Evolutionary conservation across 768 basidiomycete genomes (phyloP).

Genomic region (Podaxis sp.): DNA sequence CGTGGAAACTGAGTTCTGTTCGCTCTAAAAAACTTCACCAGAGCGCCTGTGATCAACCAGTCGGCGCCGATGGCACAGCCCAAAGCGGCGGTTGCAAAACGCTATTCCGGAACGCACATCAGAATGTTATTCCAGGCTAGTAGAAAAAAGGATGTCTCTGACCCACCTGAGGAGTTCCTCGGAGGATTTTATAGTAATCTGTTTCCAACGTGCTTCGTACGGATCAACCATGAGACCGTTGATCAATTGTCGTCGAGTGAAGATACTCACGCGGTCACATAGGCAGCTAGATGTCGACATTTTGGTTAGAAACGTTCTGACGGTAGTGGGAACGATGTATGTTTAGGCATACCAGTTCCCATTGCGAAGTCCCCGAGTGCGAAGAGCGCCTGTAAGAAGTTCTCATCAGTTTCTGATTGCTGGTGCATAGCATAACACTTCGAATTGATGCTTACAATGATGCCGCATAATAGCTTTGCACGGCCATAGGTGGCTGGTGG

Average conservation of each 20-base stretch:
- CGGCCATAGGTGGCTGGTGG: conserved; percentile 2
- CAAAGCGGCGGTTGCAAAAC: conserved; percentile 7
- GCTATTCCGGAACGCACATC: neutral
- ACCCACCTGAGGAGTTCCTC: neutral
- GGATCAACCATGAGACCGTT: neutral
- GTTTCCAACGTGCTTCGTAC: neutral
- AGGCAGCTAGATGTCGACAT: neutral
- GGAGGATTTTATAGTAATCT: neutral
- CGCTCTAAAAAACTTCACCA: conserved; percentile 7
- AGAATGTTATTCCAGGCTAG: neutral
- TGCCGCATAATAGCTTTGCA: conserved; percentile 2
- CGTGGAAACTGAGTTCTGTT: conserved; percentile 2
- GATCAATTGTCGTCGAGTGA: neutral
- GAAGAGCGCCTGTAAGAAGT: conserved; percentile 1
- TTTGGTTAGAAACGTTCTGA: neutral
- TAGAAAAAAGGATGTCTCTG: neutral
- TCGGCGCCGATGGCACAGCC: conserved; percentile 11
- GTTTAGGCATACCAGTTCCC: conserved; percentile 5
- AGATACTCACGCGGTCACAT: conserved; percentile 11
- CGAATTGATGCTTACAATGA: neutral
- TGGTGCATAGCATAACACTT: too few relatives aligned
- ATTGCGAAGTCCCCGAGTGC: conserved; percentile 14
- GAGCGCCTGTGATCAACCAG: conserved; percentile 11
- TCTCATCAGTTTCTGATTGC: neutral
- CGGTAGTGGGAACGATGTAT: neutral